A percentile compares a stretch with the other conserved stretches of the same genome.
Conservation (phyloP, 2,329 filamentous ascomycete species). For the Penicillium sp. region DNA sequence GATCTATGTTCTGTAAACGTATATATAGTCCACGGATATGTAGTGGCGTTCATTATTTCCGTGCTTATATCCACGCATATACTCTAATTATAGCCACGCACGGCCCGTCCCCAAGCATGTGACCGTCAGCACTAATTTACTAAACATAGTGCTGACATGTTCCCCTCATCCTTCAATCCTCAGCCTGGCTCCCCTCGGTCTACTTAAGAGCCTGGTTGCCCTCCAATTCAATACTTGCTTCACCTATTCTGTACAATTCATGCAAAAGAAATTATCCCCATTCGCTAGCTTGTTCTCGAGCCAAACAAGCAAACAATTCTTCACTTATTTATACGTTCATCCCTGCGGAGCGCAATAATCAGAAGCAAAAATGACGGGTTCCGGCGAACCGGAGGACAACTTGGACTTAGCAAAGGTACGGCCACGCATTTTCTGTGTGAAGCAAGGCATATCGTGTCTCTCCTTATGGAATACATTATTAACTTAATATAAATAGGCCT, state of each 20-base stretch:
- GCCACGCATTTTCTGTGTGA: background rate
- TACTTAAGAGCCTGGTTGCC: too few relatives aligned
- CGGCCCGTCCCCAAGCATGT: too few relatives aligned
- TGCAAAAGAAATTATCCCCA: background rate
- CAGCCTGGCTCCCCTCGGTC: too few relatives aligned
- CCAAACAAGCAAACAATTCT: background rate
- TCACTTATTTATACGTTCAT: background rate
- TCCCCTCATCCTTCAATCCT: background rate
- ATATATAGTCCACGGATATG: too few relatives aligned
- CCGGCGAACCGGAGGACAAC: background rate
- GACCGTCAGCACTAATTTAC: too few relatives aligned
- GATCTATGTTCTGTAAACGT: too few relatives aligned
- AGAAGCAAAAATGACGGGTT: background rate
- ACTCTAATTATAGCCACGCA: too few relatives aligned
- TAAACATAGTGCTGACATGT: too few relatives aligned
- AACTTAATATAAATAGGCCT: constrained; percentile 21
- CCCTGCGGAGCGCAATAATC: background rate
- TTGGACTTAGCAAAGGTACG: constrained; percentile 10
- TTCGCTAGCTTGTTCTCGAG: background rate
- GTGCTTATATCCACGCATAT: too few relatives aligned
- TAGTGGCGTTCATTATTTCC: too few relatives aligned
- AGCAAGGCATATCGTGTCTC: background rate
- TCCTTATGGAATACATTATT: background rate
- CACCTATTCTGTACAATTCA: background rate
- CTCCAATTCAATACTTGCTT: too few relatives aligned